These are phyloP conservation scores for Cyphellophora attinorum DNA, from an alignment of 2,329 filamentous ascomycete species.

Conservation along the genomic window DNA sequence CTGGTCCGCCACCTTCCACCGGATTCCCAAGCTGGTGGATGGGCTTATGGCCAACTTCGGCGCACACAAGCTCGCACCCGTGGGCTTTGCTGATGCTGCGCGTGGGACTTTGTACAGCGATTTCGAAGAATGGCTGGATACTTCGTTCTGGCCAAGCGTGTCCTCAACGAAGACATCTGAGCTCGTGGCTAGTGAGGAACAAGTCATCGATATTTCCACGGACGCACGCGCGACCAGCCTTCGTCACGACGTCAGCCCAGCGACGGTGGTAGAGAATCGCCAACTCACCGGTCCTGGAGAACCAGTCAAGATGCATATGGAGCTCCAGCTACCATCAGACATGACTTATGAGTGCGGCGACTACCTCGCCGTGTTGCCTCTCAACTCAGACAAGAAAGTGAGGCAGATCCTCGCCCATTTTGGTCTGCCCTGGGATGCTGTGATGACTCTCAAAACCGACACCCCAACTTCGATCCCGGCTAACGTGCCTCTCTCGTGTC, in stretches of 20 bases:
- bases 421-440: slow-evolving; percentile 58
- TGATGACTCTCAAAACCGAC: slow-evolving; percentile 50
- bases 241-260: slow-evolving; percentile 55
- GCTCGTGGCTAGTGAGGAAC: too few species aligned
- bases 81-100: slow-evolving; percentile 46
- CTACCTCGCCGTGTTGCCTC: slow-evolving; percentile 63
- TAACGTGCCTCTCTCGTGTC: slow-evolving; percentile 48
- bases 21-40: slow-evolving; percentile 56
- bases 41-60: slow-evolving; percentile 42
- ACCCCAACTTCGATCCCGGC: slow-evolving; percentile 46
- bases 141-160: slow-evolving; percentile 41
- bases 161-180: too few species aligned
- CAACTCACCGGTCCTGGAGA: slow-evolving; percentile 42
- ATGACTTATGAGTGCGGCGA: slow-evolving; percentile 63
- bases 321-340: slow-evolving; percentile 56
- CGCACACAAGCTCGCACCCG: slow-evolving; percentile 36
- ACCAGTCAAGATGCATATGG: slow-evolving; percentile 54
- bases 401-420: slow-evolving; percentile 56
- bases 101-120: slow-evolving; percentile 57
- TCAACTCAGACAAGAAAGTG: slow-evolving; percentile 57
- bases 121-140: slow-evolving; percentile 60
- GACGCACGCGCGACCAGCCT: slow-evolving; percentile 47
- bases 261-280: slow-evolving; percentile 45
- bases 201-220: slow-evolving; percentile 43
- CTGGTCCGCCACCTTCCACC: slow-evolving; percentile 53